These are phyloP conservation scores for Trichoderma sp. DNA, from an alignment of 2,329 filamentous ascomycete species.

Conservation along the genomic window DNA sequence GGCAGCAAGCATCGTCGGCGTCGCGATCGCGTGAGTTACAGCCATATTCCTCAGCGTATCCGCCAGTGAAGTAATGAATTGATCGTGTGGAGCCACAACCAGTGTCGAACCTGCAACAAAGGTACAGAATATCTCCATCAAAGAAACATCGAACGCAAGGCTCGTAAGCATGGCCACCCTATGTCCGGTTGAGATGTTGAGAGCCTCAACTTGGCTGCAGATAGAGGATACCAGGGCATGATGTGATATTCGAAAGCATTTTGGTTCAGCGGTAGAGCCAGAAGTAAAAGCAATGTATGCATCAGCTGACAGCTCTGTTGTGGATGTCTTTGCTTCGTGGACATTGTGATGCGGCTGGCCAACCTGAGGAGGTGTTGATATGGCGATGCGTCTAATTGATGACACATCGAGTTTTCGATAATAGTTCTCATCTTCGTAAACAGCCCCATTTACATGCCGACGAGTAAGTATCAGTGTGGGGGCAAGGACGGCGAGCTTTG, in stretches of 20 bases:
- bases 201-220: background rate
- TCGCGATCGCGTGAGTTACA: background rate
- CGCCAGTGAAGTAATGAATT: background rate
- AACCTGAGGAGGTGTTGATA: background rate
- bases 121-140: background rate
- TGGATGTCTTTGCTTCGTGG: background rate
- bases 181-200: background rate
- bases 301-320: background rate
- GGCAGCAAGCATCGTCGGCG: background rate
- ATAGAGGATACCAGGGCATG: background rate
- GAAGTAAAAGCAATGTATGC: background rate
- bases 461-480: background rate
- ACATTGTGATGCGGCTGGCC: background rate
- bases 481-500: background rate
- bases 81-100: background rate
- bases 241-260: background rate
- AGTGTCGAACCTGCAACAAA: background rate
- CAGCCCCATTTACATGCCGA: background rate
- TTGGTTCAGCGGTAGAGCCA: background rate
- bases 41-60: background rate
- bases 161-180: background rate
- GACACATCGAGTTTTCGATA: background rate
- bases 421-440: background rate
- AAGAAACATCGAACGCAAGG: background rate
- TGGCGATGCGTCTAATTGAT: background rate